Base-by-base conservation (phyloP, 2,329 filamentous ascomycete genomes). In the Coniochaeta sp. region DNA sequence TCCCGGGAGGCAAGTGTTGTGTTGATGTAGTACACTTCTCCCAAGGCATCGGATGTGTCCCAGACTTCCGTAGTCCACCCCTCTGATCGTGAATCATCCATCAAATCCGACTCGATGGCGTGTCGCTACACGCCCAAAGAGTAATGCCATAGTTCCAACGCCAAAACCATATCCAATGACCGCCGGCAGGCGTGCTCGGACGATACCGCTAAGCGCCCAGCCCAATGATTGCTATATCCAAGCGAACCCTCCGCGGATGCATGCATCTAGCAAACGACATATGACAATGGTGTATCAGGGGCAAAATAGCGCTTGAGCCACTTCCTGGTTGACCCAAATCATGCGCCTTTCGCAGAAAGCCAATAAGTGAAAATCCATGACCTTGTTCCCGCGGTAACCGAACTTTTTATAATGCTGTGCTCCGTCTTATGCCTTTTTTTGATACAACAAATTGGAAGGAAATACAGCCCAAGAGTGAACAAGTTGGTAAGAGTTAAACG, bases 371-470 rank as follows among this genome's bases (percentile, higher is more conserved):
- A 58, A 47, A 59, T 47, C 26, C 57, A 60, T 60, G 59, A 17
- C 19, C 55, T 54, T 59, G 54, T 57, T 58, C 59, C 59, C 58
- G 34, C 54, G 50, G 47, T 61, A 59, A 58, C 63, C 60, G 63
- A 64, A 62, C 59, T 64, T 64, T 64, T 64, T 64, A 64, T 64
- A 54, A 64, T 64, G 62, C 59, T 64, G 62, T 63, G 63, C 63
- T 64, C 63, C 63, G 62, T 60, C 60, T 60, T 60, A 64, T 64
- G 63, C 63, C 60, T 63, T 63, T 64, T 63, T 64, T 61, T 44
- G 52, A 57, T 58, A 59, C 58, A 59, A 55, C 28, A 59, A 47
- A 4, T 17, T 22, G 7, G 17, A 44, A 31, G 33, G 14, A 58
- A 58, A 22, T 43, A 36, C 22, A 36, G 19, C 56, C 36, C 56